Evolutionary conservation across 805 yeast species (phyloP).

Genomic region (Ogataea philodendri): DNA sequence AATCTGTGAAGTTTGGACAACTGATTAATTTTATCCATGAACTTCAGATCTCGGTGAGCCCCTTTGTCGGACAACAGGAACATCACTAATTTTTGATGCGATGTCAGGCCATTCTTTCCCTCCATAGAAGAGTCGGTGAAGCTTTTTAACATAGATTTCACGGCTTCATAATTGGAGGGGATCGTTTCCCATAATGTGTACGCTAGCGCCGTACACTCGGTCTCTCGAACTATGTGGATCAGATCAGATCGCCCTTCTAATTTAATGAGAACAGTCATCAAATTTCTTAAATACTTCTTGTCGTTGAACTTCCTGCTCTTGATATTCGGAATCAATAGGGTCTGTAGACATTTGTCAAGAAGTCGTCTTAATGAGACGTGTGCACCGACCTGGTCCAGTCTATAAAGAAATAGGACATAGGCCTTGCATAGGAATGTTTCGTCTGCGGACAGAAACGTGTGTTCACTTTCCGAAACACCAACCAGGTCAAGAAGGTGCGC

Average conservation of each 20-base stretch:
- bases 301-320: slow-evolving; percentile 6
- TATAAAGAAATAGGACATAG: slow-evolving; percentile 24
- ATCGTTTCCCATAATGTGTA: slow-evolving; percentile 30
- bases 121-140: slow-evolving; percentile 1
- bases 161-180: too few species aligned
- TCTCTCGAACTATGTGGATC: slow-evolving; percentile 12
- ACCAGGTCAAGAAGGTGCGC: slow-evolving; percentile 4
- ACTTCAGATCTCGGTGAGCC: not conserved
- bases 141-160: not conserved
- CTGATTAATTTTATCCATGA: not conserved
- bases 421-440: slow-evolving; percentile 15
- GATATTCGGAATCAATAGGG: slow-evolving; percentile 26
- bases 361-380: slow-evolving; percentile 16
- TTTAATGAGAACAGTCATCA: slow-evolving; percentile 18
- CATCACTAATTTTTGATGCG: slow-evolving; percentile 1
- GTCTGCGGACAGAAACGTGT: slow-evolving; percentile 16
- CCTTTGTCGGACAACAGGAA: not conserved
- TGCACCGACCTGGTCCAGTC: slow-evolving; percentile 23
- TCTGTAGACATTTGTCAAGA: slow-evolving; percentile 13
- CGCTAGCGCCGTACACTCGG: slow-evolving; percentile 15
- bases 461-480: slow-evolving; percentile 23
- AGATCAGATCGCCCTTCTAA: slow-evolving; percentile 4
- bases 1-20: slow-evolving; percentile 3
- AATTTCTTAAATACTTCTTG: slow-evolving; percentile 19
- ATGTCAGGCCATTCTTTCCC: not conserved